phyloP scores from a whole-genome alignment of 768 basidiomycete species.

The Calocera cornea region DNA sequence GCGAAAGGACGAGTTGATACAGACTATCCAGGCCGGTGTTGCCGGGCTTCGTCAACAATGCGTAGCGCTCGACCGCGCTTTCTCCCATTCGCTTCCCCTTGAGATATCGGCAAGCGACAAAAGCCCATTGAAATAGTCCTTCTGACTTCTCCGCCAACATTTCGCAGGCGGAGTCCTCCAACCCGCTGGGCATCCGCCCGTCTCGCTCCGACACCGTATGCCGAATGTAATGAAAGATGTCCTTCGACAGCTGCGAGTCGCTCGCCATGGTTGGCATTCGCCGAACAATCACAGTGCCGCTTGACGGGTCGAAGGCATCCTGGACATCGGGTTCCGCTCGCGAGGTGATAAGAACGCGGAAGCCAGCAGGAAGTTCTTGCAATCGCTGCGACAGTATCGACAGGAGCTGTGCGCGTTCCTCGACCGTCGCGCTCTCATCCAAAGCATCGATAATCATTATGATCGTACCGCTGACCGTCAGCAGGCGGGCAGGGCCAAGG shows the following conservation, averaged over 20 bases:
- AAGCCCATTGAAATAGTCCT: background rate
- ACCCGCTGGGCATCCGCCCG: background rate
- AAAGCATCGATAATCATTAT: background rate
- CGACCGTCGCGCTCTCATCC: background rate
- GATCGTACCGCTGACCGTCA: background rate
- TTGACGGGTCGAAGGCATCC: background rate
- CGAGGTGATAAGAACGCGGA: background rate
- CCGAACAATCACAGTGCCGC: no score
- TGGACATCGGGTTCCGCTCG: background rate
- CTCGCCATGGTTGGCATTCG: background rate
- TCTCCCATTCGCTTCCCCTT: background rate
- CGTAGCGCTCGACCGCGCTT: background rate
- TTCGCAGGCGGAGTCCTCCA: background rate
- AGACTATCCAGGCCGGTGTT: background rate
- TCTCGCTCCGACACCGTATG: background rate
- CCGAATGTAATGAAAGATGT: background rate
- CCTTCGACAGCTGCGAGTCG: background rate
- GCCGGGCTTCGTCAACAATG: background rate
- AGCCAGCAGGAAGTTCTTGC: background rate
- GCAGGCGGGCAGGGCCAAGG: background rate
- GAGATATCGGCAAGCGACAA: background rate
- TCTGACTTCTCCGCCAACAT: background rate
- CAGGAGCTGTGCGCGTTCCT: background rate
- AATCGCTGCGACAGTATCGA: background rate
- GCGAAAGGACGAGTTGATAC: background rate